Evolutionary conservation across 1,139 yeast species (phyloP), one percentile per base, ranked within the genome.

Genomic region (Blastobotrys buckinghamii): DNA sequence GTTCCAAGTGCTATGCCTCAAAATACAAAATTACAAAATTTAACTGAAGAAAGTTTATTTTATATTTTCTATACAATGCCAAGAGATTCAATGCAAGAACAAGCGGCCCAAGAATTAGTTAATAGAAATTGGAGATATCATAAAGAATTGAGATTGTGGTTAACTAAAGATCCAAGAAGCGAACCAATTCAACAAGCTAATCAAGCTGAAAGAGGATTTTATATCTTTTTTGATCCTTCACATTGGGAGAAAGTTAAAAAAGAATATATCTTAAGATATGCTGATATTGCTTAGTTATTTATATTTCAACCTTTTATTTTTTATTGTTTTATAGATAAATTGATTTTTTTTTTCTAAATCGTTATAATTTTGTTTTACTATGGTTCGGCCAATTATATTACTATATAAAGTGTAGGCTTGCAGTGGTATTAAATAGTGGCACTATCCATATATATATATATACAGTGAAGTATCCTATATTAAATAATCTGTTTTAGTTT

Each of bases 121-220:
- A 82, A 82, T 53, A 77, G 98, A 58, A 92, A 90, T 68, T 94
- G 99, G 99, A 78, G 98, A 56, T 94, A 87, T 62, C 98, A 94
- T 68, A 92, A 90, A 68, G 96, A 88, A 54, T 77, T 92, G 51
- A 95, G 90, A 68, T 89, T 94, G 44, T 94, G 98, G 98, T 72
- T 94, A 53, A 92, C 98, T 15, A 94, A 92, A 67, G 97, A 90
- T 61, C 87, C 96, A 37, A 79, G 81, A 59, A 82, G 84, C 54
- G 97, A 92, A 64, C 97, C 97, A 0, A 79, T 87, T 15, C 84
- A 83, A 57, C 89, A 88, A 49, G 80, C 88, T 29, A 84, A 82
- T 47, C 86, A 85, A 55, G 89, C 92, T 45, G 98, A 94, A 68
- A 80, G 92, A 55, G 97, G 98, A 1, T 84, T 90, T n/a, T 94